Conservation (phyloP, 192 early-diverging fungal species). For the Chytriomyces sp. region DNA sequence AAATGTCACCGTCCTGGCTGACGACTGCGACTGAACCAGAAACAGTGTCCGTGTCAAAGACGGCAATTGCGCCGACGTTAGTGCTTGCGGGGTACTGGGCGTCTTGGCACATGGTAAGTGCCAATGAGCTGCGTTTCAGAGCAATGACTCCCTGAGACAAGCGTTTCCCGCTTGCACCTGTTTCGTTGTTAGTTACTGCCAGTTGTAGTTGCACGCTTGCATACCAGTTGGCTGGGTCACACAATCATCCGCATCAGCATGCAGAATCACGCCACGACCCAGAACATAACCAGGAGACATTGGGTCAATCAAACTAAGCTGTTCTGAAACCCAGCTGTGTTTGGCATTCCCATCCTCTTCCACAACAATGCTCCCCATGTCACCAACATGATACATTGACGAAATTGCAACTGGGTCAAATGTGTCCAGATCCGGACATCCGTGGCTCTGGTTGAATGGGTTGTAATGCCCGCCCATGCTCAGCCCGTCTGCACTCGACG, state of each 20-base stretch:
- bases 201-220: not conserved
- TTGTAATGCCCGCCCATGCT: conserved; percentile 39
- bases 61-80: not conserved
- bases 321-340: not conserved
- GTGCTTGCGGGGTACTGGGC: not conserved
- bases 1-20: not conserved
- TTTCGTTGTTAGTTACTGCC: not conserved
- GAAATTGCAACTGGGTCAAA: not conserved
- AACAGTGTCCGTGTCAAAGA: not conserved
- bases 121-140: not conserved
- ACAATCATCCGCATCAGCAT: conserved; percentile 42
- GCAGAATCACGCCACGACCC: conserved; percentile 39
- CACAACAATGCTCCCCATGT: conserved; percentile 41
- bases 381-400: conserved; percentile 30
- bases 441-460: conserved; percentile 36
- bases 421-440: conserved; percentile 19
- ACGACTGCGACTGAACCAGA: not conserved
- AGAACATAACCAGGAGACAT: not conserved
- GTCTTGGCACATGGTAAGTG: not conserved
- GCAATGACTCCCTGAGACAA: conserved; percentile 43
- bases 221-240: conserved; percentile 33
- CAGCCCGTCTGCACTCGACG: conserved; percentile 14
- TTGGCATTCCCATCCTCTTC: conserved; percentile 27
- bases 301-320: not conserved
- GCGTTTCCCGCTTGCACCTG: conserved; percentile 36